Evolutionary conservation across 2,329 filamentous ascomycete species (phyloP).

Genomic region (Mariannaea sp.): DNA sequence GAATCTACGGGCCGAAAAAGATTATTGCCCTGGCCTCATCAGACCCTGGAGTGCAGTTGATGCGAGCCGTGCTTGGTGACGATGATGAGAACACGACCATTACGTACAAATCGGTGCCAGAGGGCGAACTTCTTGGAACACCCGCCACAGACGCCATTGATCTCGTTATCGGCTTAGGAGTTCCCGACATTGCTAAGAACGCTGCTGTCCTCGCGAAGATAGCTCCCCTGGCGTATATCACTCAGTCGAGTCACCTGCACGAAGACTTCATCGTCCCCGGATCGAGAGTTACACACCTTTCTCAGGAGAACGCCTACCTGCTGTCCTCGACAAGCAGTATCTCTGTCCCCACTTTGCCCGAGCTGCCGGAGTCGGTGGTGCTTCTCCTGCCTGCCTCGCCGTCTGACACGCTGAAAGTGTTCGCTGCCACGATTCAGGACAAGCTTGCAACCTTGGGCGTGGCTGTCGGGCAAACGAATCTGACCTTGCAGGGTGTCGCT

Average conservation of each 20-base stretch:
- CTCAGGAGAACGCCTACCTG: not conserved
- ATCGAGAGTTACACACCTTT: not conserved
- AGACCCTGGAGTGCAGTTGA: not conserved
- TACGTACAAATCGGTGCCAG: not conserved
- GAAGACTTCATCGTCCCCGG: not conserved
- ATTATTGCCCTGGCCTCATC: not conserved
- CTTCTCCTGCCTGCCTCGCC: not conserved
- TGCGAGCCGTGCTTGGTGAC: not conserved
- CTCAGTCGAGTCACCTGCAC: not conserved
- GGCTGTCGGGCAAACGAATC: not conserved
- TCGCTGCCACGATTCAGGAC: not conserved
- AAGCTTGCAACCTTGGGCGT: not conserved
- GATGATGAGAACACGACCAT: not conserved
- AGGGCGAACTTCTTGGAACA: not conserved
- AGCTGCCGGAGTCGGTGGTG: not conserved
- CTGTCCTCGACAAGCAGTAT: not conserved
- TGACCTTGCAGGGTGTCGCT: not conserved
- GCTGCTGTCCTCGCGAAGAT: not conserved
- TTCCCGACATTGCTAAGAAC: not conserved
- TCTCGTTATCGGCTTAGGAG: not conserved
- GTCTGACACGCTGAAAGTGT: not conserved
- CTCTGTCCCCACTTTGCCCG: not conserved
- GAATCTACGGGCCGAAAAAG: not conserved
- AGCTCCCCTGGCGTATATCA: not conserved
- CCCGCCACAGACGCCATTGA: not conserved